These are phyloP conservation scores for Ophiostoma perfectum DNA, from an alignment of 2,329 filamentous ascomycete genomes.

Conservation along the genomic window DNA sequence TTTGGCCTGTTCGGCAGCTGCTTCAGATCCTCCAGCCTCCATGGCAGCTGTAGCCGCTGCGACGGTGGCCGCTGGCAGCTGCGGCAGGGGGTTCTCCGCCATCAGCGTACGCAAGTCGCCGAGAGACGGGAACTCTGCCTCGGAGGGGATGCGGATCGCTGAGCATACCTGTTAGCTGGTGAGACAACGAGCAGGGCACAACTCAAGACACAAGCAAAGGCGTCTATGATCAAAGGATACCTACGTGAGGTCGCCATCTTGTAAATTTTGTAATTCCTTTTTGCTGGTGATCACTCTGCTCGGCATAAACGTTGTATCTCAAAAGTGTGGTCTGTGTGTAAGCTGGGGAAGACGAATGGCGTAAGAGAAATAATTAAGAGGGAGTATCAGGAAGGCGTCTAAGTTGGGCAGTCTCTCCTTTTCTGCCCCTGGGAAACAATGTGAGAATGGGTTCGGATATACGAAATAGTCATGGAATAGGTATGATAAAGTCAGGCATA, in stretches of 20 bases:
- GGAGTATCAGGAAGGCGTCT: background rate
- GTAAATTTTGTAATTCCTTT: background rate
- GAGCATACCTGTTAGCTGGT: background rate
- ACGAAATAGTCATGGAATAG: too few relatives aligned
- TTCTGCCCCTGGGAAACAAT: background rate
- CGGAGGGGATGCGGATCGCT: background rate
- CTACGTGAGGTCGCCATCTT: background rate
- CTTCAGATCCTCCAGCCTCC: background rate
- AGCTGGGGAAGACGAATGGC: background rate
- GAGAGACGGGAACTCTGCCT: background rate
- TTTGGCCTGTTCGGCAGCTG: background rate
- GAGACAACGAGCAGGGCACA: background rate
- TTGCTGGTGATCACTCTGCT: background rate
- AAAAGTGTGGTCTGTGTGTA: background rate
- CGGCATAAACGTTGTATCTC: too few relatives aligned
- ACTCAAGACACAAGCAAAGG: background rate
- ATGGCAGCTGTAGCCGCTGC: background rate
- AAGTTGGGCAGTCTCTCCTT: background rate
- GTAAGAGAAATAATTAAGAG: too few relatives aligned
- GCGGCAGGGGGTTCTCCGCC: background rate
- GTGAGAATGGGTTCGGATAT: background rate
- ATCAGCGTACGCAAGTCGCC: constrained; percentile 3
- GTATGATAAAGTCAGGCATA: too few relatives aligned
- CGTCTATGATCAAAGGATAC: background rate
- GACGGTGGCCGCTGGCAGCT: background rate